Evolutionary conservation across 305 asterid genomes (phyloP).

Genomic region (Fraxinus sp.): DNA sequence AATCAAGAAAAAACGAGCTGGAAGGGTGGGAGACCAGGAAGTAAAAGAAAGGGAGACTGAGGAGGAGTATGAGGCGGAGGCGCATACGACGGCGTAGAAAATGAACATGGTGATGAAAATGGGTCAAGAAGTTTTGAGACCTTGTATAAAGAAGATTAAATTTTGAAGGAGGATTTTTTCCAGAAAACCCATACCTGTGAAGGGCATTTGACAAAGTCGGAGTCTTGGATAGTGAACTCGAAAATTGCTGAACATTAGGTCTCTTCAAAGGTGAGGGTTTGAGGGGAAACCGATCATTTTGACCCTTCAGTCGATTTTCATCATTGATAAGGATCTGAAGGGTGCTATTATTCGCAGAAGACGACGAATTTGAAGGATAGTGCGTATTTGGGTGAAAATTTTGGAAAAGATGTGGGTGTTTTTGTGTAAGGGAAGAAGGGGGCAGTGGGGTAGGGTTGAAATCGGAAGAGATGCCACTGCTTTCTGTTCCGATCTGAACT

Average conservation of each 20-base stretch:
- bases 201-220: slow-evolving; percentile 61
- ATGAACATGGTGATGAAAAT: slow-evolving; percentile 66
- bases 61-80: slow-evolving; percentile 59
- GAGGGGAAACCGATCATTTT: slow-evolving; percentile 53
- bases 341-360: slow-evolving; percentile 30
- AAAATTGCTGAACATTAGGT: slow-evolving; percentile 61
- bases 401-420: slow-evolving; percentile 45
- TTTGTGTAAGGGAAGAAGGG: slow-evolving; percentile 56
- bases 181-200: slow-evolving; percentile 46
- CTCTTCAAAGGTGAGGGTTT: slow-evolving; percentile 75
- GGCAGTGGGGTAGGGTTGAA: slow-evolving; percentile 75
- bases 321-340: slow-evolving; percentile 62
- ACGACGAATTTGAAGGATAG: slow-evolving; percentile 32
- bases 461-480: slow-evolving; percentile 99
- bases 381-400: slow-evolving; percentile 32
- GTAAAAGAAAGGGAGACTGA: slow-evolving; percentile 80
- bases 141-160: slow-evolving; percentile 37
- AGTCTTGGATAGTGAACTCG: slow-evolving; percentile 53
- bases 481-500: slow-evolving; percentile 99
- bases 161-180: slow-evolving; percentile 36
- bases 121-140: slow-evolving; percentile 57
- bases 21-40: slow-evolving; percentile 86
- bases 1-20: slow-evolving; percentile 80
- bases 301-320: slow-evolving; percentile 39
- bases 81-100: slow-evolving; percentile 69